These are phyloP conservation scores for Cryptosporidium xiaoi DNA, from an alignment of 169 alveolate species.

Conservation along the genomic window DNA sequence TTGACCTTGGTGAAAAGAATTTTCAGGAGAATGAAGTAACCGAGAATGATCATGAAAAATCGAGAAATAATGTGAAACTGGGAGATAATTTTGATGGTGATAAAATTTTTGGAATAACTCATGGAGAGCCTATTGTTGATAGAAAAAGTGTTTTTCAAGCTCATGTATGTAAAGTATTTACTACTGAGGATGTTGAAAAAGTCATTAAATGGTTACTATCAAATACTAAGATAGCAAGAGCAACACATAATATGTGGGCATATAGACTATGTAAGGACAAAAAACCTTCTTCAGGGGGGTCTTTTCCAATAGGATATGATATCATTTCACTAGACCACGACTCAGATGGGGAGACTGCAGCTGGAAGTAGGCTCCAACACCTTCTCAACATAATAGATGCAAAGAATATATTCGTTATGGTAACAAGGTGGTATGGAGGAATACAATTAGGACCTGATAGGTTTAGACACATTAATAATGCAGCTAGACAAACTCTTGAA, in stretches of 20 bases:
- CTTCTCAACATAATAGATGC: slow-evolving; percentile 44
- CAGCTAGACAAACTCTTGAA: slow-evolving; percentile 72
- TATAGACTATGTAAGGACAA: slow-evolving; percentile 48
- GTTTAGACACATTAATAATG: slow-evolving; percentile 76
- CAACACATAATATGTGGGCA: slow-evolving; percentile 77
- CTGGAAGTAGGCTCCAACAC: slow-evolving; percentile 77
- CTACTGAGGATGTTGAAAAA: slow-evolving; percentile 40
- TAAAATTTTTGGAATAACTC: slow-evolving; percentile 31
- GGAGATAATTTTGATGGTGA: slow-evolving; percentile 12
- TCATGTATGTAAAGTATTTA: slow-evolving; percentile 67
- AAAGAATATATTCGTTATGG: slow-evolving; percentile 75
- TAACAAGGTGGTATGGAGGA: slow-evolving; percentile 78
- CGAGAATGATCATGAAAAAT: neutral
- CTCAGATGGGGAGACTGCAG: slow-evolving; percentile 76
- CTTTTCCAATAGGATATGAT: slow-evolving; percentile 68
- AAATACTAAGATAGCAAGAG: slow-evolving; percentile 72
- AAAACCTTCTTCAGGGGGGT: neutral
- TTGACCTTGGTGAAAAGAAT: neutral
- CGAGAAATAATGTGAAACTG: neutral
- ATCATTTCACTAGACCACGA: slow-evolving; percentile 74
- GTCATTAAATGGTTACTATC: slow-evolving; percentile 48
- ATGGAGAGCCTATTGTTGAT: slow-evolving; percentile 76
- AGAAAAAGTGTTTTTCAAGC: slow-evolving; percentile 78
- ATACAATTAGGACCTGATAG: slow-evolving; percentile 77
- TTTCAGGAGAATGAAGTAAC: neutral